Base-by-base conservation (phyloP, 1,284 basidiomycete species). In the Retiboletus fuscus region DNA sequence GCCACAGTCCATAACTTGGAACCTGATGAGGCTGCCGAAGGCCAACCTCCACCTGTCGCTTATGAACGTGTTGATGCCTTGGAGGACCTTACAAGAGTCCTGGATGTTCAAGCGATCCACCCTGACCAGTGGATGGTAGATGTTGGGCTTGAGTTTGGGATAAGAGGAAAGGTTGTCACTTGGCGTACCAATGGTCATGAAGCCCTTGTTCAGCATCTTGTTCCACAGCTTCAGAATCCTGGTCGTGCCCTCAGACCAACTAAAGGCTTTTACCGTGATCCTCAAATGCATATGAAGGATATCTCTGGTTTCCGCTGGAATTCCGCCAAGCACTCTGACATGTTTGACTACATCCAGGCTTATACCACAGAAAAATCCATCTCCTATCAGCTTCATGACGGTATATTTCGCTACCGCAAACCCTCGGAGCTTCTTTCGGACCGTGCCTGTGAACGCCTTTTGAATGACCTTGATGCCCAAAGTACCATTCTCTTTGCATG, bases 351-450 rank as follows among this genome's bases (percentile, higher is more conserved):
- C 10, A 15, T 77, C 4, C 73, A 76, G 5, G 73, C 69, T 0
- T 77, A 77, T 5, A 76, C 71, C 3, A 76, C 69, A 0, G 64
- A 76, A 20, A 76, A 76, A 24, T 4, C 62, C 0, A 16, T 76
- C 0, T 73, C 69, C 0, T 77, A 76, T 30, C 75, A 77, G 43
- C 67, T 69, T 1, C 71, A 76, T n/a, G 1, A 51, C 0, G 60
- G 68, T 15, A 44, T 77, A 0, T 76, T 70, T 34, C 24, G 28
- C 34, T 34, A 34, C 34, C 8, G 34, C 34, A 34, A 57, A 57
- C 28, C 28, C 20, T 20, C 55, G 30, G 28, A 26, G 28, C 28
- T 34, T 28, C 51, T 53, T 53, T 28, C 51, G 26, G 16, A 53
- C 51, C 51, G 24, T 16, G 51, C 26, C 51, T 53, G 51, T 26